Conservation (phyloP, 352 stramenopile genomes). For the Phytophthora capsici region DNA sequence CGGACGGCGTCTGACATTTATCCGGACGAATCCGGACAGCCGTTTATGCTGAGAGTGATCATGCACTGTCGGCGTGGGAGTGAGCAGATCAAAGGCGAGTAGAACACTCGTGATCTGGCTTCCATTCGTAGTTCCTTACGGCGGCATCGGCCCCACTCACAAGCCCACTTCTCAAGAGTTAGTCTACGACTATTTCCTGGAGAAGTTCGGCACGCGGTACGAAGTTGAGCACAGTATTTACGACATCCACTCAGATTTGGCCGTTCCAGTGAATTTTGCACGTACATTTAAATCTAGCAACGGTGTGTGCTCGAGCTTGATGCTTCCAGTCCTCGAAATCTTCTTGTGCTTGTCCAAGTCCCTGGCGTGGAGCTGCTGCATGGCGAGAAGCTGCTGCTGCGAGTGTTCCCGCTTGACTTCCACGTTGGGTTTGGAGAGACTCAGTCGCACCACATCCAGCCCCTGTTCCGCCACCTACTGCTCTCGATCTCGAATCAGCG, state of each 20-base stretch:
- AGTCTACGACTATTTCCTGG: conserved; percentile 79
- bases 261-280: not conserved
- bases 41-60: no score
- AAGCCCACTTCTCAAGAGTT: conserved; percentile 73
- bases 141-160: conserved; percentile 59
- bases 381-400: conserved; percentile 58
- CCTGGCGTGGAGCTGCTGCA: conserved; percentile 56
- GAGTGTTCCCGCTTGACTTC: conserved; percentile 48
- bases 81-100: no score
- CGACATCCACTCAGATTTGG: no score
- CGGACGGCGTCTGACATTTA: no score
- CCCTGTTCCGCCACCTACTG: conserved; percentile 53
- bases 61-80: no score
- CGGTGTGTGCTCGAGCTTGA: conserved; percentile 1
- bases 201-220: conserved; percentile 69
- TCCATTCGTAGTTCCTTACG: no score
- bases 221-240: conserved; percentile 85
- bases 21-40: no score
- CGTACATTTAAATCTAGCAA: conserved; percentile 26
- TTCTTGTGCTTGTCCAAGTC: conserved; percentile 47
- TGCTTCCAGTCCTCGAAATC: not conserved
- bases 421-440: conserved; percentile 20
- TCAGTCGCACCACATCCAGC: conserved; percentile 20
- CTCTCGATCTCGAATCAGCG: no score
- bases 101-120: no score